Base-by-base conservation (phyloP, 2,329 filamentous ascomycete species). In the Amesomyces nigricolor region DNA sequence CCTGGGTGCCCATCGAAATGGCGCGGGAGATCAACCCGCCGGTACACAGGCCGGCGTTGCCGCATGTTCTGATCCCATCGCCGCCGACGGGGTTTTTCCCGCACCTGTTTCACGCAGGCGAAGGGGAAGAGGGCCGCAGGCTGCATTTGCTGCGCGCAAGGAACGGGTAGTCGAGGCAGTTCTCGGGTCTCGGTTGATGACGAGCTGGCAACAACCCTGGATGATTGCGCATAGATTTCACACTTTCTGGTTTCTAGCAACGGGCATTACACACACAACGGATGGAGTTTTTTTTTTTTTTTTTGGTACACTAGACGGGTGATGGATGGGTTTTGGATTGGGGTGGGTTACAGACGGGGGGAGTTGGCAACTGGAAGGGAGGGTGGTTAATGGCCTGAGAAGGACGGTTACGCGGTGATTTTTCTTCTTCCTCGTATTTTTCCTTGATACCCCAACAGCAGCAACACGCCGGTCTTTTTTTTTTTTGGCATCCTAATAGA, bases 81-180 rank as follows among this genome's bases (percentile, higher is more conserved):
- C 54, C 64, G 9, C 65, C 66, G 3, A 47, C 62, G 1, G 56
- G 63, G 19, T 56, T 66, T 26, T 57, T 64, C 19, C 51, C 61
- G 5, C 62, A 64, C 35, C 51, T 56, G 19, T 55, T 63, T 22
- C 35, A 53, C 1, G 58, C 54, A n/a, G 65, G 65, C 17, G 67
- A 70, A 9, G 47, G 55, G 6, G 69, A 71, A 30, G 69, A 70
- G 48, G 62, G 63, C 22, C 62, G 67, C 49, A 66, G 72, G 42
- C 58, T 73, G 45, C 69, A 71, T 10, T 53, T 73, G 8, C 58
- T 72, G 58, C 70, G 70, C 61, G 65, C 69, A 38, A 68, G 70
- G 55, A 72, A 64, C 64, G 68, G 57, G 60, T 71, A 62, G 60
- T 64, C 26, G 67, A 60, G 58, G 45, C n/a, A 16, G 7, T 14